These are phyloP conservation scores for Sporormia fimetaria DNA, from an alignment of 495 filamentous ascomycete species.

Conservation along the genomic window DNA sequence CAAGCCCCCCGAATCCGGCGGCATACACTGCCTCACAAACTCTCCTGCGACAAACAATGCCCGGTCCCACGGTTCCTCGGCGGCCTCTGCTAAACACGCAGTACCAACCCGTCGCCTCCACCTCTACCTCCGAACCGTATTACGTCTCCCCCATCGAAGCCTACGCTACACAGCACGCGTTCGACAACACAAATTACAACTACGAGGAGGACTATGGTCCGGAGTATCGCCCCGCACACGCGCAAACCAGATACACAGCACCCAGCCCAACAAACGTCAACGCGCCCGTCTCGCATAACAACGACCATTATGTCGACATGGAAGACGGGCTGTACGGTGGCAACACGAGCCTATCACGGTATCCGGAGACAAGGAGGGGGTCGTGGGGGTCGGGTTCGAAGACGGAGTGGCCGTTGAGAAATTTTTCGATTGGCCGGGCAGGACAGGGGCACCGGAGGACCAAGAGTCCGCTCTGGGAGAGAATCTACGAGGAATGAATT, in stretches of 20 bases:
- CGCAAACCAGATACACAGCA: not conserved
- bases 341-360: constrained; percentile 10
- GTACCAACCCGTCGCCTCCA: not conserved
- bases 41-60: constrained; percentile 8
- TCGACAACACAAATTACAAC: constrained; percentile 8
- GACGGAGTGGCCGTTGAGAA: constrained; percentile 22
- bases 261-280: not conserved
- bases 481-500: constrained; percentile 19
- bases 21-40: constrained; percentile 3
- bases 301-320: constrained; percentile 3
- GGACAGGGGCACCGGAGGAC: not conserved
- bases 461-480: constrained; percentile 20
- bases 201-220: constrained; percentile 20
- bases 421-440: no score
- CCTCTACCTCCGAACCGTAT: not conserved
- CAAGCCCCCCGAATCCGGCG: not conserved
- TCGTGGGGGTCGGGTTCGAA: constrained; percentile 4
- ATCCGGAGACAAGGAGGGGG: constrained; percentile 7
- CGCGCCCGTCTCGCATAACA: not conserved
- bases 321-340: constrained; percentile 15
- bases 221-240: constrained; percentile 3
- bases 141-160: constrained; percentile 1
- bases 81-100: constrained; percentile 1
- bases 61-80: not conserved
- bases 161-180: constrained; percentile 5